Percentiles rank a stretch among this genome's conserved stretches.
Evolutionary conservation across 176 grass and related monocot genomes (phyloP).

Genomic region (Typha latifolia): DNA sequence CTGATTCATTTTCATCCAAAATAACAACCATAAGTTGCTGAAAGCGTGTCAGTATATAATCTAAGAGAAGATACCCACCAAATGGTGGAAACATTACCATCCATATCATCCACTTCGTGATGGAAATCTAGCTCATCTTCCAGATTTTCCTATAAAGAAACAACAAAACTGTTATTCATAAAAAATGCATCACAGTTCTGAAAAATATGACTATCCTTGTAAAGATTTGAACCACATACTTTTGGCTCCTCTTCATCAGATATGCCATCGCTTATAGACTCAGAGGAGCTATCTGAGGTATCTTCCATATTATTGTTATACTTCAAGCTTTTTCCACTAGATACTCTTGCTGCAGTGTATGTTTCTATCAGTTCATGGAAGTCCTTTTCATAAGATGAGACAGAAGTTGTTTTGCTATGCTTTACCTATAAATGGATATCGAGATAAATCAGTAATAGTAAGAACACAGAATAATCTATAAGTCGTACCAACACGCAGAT

Average conservation of each 20-base stretch:
- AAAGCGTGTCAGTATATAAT: not conserved
- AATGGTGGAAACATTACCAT: slow-evolving; percentile 50
- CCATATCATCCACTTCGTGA: slow-evolving; percentile 69
- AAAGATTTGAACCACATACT: slow-evolving; percentile 1
- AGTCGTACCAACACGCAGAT: too few relatives aligned
- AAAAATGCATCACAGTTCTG: slow-evolving; percentile 10
- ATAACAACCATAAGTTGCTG: not conserved
- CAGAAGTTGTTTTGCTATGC: slow-evolving; percentile 57
- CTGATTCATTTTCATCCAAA: not conserved
- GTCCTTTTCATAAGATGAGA: slow-evolving; percentile 57
- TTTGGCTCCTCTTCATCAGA: slow-evolving; percentile 23
- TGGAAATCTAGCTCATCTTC: slow-evolving; percentile 63
- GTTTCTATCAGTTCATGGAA: slow-evolving; percentile 57
- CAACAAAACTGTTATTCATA: not conserved
- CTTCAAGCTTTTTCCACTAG: slow-evolving; percentile 21
- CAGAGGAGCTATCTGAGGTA: slow-evolving; percentile 44
- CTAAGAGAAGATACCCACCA: slow-evolving; percentile 6
- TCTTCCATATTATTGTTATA: slow-evolving; percentile 27
- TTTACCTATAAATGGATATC: slow-evolving; percentile 55
- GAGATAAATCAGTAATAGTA: not conserved
- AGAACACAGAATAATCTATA: not conserved
- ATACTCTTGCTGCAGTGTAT: slow-evolving; percentile 37
- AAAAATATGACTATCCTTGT: slow-evolving; percentile 16
- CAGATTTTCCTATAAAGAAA: slow-evolving; percentile 27
- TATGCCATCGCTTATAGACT: slow-evolving; percentile 22